Conservation (phyloP, 768 basidiomycete genomes). For the Crassisporium funariophilum region DNA sequence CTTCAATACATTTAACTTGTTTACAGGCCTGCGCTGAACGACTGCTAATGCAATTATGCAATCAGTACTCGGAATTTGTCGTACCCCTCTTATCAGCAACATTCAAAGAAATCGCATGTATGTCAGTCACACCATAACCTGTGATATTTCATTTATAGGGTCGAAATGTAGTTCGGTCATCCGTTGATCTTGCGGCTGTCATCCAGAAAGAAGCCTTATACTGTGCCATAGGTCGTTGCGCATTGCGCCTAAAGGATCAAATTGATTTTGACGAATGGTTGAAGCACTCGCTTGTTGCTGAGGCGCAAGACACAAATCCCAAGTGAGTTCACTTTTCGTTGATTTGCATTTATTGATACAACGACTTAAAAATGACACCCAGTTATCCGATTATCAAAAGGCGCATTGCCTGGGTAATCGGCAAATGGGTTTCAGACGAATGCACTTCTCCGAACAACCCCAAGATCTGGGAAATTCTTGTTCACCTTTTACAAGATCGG, state of each 20-base stretch:
- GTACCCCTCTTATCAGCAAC: slow-evolving; percentile 62
- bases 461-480: slow-evolving; percentile 77
- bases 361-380: slow-evolving; percentile 7
- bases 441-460: slow-evolving; percentile 60
- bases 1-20: neutral
- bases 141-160: slow-evolving; percentile 1
- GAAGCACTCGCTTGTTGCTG: slow-evolving; percentile 54
- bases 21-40: slow-evolving; percentile 88
- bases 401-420: slow-evolving; percentile 93
- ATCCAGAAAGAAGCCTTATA: slow-evolving; percentile 87
- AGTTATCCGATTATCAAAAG: slow-evolving; percentile 93
- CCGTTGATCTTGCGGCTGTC: slow-evolving; percentile 56
- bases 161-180: slow-evolving; percentile 40
- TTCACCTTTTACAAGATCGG: slow-evolving; percentile 72
- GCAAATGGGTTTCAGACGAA: slow-evolving; percentile 81
- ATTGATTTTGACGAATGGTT: slow-evolving; percentile 78
- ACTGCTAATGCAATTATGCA: slow-evolving; percentile 79
- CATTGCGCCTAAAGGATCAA: slow-evolving; percentile 55
- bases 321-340: slow-evolving; percentile 42
- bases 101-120: slow-evolving; percentile 66
- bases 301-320: slow-evolving; percentile 61
- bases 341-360: neutral
- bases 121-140: slow-evolving; percentile 19
- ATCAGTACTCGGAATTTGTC: slow-evolving; percentile 70
- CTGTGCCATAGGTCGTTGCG: slow-evolving; percentile 86